These are phyloP conservation scores for Penicillium desertorum DNA, from an alignment of 495 filamentous ascomycete species.

Conservation along the genomic window DNA sequence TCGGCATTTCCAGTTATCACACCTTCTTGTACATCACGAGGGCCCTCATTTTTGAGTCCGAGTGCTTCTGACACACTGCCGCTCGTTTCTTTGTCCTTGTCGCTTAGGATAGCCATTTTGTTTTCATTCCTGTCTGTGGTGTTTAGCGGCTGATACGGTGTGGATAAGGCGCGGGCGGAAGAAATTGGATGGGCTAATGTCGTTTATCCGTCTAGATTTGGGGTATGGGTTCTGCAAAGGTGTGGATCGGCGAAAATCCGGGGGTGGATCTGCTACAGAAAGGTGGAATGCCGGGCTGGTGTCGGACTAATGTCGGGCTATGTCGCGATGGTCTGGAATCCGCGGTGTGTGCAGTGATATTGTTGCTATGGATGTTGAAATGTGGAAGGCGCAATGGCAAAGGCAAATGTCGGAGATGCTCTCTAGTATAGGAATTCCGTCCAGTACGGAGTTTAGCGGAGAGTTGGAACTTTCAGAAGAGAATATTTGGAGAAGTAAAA, in stretches of 20 bases:
- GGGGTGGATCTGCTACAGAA: slow-evolving; percentile 3
- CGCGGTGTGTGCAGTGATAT: background rate
- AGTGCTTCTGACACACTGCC: background rate
- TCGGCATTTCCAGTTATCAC: slow-evolving; percentile 30
- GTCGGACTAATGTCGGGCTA: background rate
- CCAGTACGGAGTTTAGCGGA: background rate
- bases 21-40: slow-evolving; percentile 15
- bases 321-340: background rate
- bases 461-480: background rate
- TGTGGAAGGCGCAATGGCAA: slow-evolving; percentile 1
- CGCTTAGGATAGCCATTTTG: slow-evolving; percentile 5
- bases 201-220: slow-evolving; percentile 1
- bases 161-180: background rate
- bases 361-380: slow-evolving; percentile 6
- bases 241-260: background rate
- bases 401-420: background rate
- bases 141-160: background rate
- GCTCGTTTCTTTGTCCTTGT: background rate
- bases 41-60: background rate
- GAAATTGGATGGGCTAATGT: background rate
- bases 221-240: background rate
- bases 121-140: slow-evolving; percentile 4
- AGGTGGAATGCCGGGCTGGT: background rate
- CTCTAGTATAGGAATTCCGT: background rate
- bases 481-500: background rate